phyloP scores from a whole-genome alignment of 2,329 filamentous ascomycete species.

The Fusarium liriodendri region DNA sequence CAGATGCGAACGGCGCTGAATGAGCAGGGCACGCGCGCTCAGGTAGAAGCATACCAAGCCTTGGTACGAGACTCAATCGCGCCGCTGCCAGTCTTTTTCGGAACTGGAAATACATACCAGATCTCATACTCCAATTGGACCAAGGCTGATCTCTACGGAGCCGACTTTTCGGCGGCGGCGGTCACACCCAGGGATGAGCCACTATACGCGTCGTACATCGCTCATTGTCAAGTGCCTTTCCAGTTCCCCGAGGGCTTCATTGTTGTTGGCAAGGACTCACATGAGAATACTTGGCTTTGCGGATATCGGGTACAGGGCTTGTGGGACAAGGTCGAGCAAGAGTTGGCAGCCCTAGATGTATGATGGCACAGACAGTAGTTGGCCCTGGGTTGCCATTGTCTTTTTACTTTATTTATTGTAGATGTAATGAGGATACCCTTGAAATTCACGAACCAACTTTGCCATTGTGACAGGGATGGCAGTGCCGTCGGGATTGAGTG shows the following conservation, averaged over 20 bases:
- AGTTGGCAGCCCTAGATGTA: background rate
- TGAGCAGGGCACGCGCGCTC: conserved; percentile 7
- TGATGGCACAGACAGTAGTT: background rate
- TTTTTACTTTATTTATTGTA: background rate
- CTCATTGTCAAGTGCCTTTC: background rate
- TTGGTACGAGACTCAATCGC: conserved; percentile 13
- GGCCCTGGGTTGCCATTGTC: background rate
- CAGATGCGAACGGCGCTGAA: background rate
- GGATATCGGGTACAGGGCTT: conserved; percentile 13
- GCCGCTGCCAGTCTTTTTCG: background rate
- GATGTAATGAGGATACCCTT: background rate
- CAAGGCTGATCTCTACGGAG: background rate
- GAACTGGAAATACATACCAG: background rate
- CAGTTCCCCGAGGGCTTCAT: conserved; percentile 21
- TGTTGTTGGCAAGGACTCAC: conserved; percentile 16
- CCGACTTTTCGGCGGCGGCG: background rate
- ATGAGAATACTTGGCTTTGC: conserved; percentile 23
- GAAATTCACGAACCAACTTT: background rate
- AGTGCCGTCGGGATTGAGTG: background rate
- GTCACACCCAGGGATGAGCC: background rate
- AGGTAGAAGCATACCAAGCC: conserved; percentile 23
- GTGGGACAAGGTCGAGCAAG: conserved; percentile 16
- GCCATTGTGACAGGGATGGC: background rate
- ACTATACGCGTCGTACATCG: background rate
- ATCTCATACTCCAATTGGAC: background rate